phyloP scores from a whole-genome alignment of 2,329 filamentous ascomycete species.

The Aspergillus proliferans region DNA sequence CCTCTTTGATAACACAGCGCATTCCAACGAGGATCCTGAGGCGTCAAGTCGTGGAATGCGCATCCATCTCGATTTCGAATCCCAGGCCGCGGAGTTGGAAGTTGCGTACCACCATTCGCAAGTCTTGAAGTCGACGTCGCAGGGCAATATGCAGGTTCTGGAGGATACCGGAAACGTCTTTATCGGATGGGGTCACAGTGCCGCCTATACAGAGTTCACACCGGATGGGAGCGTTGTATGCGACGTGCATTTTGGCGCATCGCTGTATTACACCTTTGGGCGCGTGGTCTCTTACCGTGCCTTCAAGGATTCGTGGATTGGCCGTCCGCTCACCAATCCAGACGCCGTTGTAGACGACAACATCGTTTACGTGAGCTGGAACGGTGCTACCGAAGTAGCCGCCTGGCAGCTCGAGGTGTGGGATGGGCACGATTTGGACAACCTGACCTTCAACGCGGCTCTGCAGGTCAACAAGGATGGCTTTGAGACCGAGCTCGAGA shows the following conservation, averaged over 20 bases:
- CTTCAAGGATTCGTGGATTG: conserved; percentile 51
- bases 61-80: conserved; percentile 33
- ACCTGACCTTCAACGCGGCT: conserved; percentile 11
- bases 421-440: conserved; percentile 5
- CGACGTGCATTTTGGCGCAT: conserved; percentile 44
- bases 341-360: conserved; percentile 19
- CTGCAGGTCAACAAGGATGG: conserved; percentile 18
- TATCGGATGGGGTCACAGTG: conserved; percentile 47
- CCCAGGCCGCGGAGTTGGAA: conserved; percentile 36
- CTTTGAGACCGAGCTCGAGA: conserved; percentile 25
- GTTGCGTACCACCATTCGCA: conserved; percentile 35
- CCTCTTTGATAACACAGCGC: conserved; percentile 35
- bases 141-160: conserved; percentile 37
- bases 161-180: conserved; percentile 41
- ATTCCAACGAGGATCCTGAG: conserved; percentile 12
- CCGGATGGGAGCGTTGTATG: conserved; percentile 47
- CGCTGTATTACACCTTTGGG: conserved; percentile 25
- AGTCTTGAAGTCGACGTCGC: conserved; percentile 31
- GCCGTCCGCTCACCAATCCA: conserved; percentile 37
- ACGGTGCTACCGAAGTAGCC: conserved; percentile 39
- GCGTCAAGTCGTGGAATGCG: conserved; percentile 40
- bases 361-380: conserved; percentile 40
- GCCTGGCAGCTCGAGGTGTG: conserved; percentile 24
- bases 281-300: conserved; percentile 50
- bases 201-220: conserved; percentile 46